These are phyloP conservation scores for Trichoderma hamatum DNA, from an alignment of 2,329 filamentous ascomycete genomes.

Conservation along the genomic window DNA sequence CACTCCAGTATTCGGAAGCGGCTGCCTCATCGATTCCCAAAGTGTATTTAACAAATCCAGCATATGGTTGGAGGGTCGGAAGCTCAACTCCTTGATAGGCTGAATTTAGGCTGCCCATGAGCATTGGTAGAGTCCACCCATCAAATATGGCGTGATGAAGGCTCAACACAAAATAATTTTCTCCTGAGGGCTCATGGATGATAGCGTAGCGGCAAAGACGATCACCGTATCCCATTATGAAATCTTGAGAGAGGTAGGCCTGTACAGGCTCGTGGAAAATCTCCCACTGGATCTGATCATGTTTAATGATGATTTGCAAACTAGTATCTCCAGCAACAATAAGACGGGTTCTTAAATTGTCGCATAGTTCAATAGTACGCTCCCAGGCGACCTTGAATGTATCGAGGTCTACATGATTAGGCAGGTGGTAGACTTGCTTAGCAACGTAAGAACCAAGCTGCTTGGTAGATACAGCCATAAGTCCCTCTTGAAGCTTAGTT, in stretches of 20 bases:
- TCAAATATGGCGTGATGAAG: constrained; percentile 35
- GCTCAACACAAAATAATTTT: not conserved
- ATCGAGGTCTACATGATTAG: constrained; percentile 30
- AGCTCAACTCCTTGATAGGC: constrained; percentile 12
- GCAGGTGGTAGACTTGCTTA: constrained; percentile 33
- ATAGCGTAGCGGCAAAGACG: constrained; percentile 13
- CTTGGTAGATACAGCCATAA: constrained; percentile 41
- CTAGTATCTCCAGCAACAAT: constrained; percentile 1
- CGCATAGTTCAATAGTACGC: not conserved
- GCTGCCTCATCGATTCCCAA: not conserved
- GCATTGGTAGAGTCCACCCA: constrained; percentile 29
- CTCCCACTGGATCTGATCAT: not conserved
- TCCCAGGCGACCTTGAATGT: constrained; percentile 38
- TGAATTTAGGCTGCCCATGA: not conserved
- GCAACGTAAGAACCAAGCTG: constrained; percentile 41
- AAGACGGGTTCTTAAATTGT: constrained; percentile 29
- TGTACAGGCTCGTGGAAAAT: not conserved
- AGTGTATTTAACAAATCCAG: constrained; percentile 27
- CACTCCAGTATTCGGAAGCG: constrained; percentile 6
- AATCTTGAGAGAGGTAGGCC: not conserved
- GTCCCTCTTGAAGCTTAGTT: constrained; percentile 44
- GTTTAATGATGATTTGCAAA: not conserved
- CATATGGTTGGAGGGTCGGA: constrained; percentile 22
- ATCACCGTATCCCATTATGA: constrained; percentile 3
- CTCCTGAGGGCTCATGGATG: constrained; percentile 24